A percentile compares a stretch with the other conserved stretches of the same genome.
Evolutionary conservation across 2,329 filamentous ascomycete species (phyloP).

Genomic region (Tolypocladium paradoxum): DNA sequence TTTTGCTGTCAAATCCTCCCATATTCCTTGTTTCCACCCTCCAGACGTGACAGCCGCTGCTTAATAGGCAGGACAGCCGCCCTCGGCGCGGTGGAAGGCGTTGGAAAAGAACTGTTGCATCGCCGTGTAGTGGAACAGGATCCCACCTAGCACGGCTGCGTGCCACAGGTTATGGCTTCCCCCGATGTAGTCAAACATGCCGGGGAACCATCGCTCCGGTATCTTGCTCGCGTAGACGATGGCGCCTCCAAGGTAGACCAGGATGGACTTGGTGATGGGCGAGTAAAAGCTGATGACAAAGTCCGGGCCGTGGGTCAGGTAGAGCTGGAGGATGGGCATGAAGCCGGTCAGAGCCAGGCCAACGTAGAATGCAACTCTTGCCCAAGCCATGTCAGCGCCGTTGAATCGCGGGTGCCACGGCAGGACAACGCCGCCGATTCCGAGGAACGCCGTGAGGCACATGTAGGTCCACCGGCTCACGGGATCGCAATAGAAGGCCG

Average conservation of each 20-base stretch:
- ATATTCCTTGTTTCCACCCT: not conserved
- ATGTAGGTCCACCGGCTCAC: slow-evolving; percentile 81
- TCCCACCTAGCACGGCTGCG: slow-evolving; percentile 83
- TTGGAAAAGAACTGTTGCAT: slow-evolving; percentile 90
- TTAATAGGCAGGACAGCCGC: slow-evolving; percentile 45
- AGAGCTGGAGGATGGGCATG: slow-evolving; percentile 76
- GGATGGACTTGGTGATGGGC: slow-evolving; percentile 71
- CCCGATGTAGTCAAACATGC: slow-evolving; percentile 89
- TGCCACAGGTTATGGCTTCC: slow-evolving; percentile 98
- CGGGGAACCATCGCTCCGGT: slow-evolving; percentile 86
- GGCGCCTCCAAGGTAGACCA: slow-evolving; percentile 79
- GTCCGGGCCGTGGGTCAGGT: slow-evolving; percentile 60
- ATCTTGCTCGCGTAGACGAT: slow-evolving; percentile 84
- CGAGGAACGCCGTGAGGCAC: slow-evolving; percentile 65
- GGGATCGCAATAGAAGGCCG: slow-evolving; percentile 96
- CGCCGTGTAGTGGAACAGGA: slow-evolving; percentile 91
- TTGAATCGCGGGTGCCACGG: slow-evolving; percentile 98
- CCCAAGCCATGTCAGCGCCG: slow-evolving; percentile 82
- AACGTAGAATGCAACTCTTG: slow-evolving; percentile 83
- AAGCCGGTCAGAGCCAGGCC: slow-evolving; percentile 81
- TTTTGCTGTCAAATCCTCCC: not conserved
- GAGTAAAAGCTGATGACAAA: slow-evolving; percentile 89
- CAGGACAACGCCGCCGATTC: slow-evolving; percentile 77
- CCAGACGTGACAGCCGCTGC: not conserved
- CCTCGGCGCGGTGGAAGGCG: slow-evolving; percentile 59